These are phyloP conservation scores for Penicillium pancosmium DNA, from an alignment of 495 filamentous ascomycete genomes.

Conservation along the genomic window DNA sequence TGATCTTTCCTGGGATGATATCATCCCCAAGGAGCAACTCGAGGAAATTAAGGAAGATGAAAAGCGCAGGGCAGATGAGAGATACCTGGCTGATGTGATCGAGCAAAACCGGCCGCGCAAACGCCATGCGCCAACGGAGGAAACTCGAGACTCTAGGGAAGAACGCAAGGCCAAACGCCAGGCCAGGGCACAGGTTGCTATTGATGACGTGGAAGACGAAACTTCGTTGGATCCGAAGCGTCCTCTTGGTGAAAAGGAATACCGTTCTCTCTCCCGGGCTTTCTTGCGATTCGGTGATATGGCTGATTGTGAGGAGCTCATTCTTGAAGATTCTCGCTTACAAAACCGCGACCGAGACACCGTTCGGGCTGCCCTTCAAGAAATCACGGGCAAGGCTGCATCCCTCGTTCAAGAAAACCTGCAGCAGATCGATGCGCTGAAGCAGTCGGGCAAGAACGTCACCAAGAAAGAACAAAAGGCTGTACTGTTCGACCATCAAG, in stretches of 20 bases:
- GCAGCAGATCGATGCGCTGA: constrained; percentile 58
- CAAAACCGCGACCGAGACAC: constrained; percentile 77
- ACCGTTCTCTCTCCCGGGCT: constrained; percentile 82
- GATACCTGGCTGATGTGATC: constrained; percentile 78
- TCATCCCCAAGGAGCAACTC: constrained; percentile 92
- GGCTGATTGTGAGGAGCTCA: constrained; percentile 80
- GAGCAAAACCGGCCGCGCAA: constrained; percentile 88
- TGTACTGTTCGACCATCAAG: constrained; percentile 88
- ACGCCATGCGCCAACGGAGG: constrained; percentile 67
- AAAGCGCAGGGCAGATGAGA: constrained; percentile 77
- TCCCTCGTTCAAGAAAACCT: constrained; percentile 70
- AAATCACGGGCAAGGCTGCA: constrained; percentile 72
- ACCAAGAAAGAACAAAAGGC: constrained; percentile 98
- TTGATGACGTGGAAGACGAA: constrained; percentile 62
- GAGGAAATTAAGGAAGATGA: constrained; percentile 87
- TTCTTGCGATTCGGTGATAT: constrained; percentile 88
- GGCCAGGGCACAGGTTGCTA: constrained; percentile 70
- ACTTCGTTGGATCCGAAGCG: constrained; percentile 76
- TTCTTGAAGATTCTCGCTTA: constrained; percentile 83
- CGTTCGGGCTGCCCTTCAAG: constrained; percentile 67
- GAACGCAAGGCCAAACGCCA: constrained; percentile 92
- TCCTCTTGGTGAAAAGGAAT: constrained; percentile 86
- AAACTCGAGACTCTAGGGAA: constrained; percentile 74
- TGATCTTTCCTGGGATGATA: constrained; percentile 93
- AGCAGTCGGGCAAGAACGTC: constrained; percentile 69